phyloP scores from a whole-genome alignment of 2,329 filamentous ascomycete genomes.

The Chaetomium sp. region DNA sequence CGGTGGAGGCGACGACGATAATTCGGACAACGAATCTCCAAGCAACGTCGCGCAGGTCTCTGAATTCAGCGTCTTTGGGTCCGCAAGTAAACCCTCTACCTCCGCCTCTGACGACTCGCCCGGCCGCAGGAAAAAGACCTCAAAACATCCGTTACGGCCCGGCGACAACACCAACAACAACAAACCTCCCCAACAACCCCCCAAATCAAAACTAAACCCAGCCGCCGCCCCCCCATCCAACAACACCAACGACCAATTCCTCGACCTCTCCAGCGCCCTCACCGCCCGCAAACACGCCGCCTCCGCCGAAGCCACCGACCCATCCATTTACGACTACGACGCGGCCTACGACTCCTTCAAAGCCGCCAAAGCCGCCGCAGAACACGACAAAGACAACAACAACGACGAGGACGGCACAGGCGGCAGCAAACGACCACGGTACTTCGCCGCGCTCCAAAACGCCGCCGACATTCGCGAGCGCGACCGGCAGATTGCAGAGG shows the following conservation, averaged over 20 bases:
- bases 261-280: slow-evolving; percentile 60
- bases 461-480: slow-evolving; percentile 72
- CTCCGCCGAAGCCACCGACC: slow-evolving; percentile 60
- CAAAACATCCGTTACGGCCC: no score
- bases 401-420: slow-evolving; percentile 45
- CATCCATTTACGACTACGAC: slow-evolving; percentile 81
- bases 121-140: slow-evolving; percentile 16
- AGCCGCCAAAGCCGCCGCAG: slow-evolving; percentile 50
- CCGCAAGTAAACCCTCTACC: slow-evolving; percentile 20
- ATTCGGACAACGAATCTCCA: slow-evolving; percentile 34
- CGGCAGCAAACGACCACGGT: slow-evolving; percentile 54
- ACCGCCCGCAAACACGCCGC: slow-evolving; percentile 57
- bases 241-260: slow-evolving; percentile 43
- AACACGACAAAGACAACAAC: slow-evolving; percentile 65
- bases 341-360: slow-evolving; percentile 73
- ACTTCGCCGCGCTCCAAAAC: slow-evolving; percentile 68
- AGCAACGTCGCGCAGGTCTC: slow-evolving; percentile 49
- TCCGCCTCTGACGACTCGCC: slow-evolving; percentile 8
- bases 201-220: slow-evolving; percentile 15
- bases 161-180: slow-evolving; percentile 25
- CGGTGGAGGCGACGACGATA: slow-evolving; percentile 51
- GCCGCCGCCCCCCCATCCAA: slow-evolving; percentile 27
- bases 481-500: slow-evolving; percentile 70
- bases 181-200: slow-evolving; percentile 24
- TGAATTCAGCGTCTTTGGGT: slow-evolving; percentile 49